Evolutionary conservation across 1,139 yeast species (phyloP).

Genomic region (Saccharomyces pastorianus): DNA sequence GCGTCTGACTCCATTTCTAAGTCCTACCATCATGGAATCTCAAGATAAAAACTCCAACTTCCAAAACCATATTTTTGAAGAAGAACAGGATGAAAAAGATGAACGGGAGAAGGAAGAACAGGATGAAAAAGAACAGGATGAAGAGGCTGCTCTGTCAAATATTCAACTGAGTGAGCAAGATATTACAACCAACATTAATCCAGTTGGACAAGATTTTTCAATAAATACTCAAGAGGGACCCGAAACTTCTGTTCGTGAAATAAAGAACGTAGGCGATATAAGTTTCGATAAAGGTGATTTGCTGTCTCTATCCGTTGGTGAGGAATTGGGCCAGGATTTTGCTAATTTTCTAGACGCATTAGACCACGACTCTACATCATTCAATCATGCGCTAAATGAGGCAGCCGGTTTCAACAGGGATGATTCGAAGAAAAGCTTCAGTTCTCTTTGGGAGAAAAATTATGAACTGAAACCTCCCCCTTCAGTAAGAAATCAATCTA

Average conservation of each 20-base stretch:
- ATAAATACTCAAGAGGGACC: neutral
- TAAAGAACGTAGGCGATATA: neutral
- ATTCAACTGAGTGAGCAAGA: neutral
- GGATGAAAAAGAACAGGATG: neutral
- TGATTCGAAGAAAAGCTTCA: neutral
- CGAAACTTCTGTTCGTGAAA: neutral
- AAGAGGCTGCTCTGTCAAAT: neutral
- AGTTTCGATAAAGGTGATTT: constrained; percentile 3
- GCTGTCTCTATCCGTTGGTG: constrained; percentile 6
- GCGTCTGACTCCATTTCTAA: neutral
- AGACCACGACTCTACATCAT: constrained; percentile 8
- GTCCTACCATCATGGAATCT: neutral
- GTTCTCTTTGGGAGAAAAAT: constrained; percentile 6
- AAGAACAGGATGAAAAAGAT: no score
- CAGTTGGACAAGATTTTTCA: neutral
- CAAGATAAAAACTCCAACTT: neutral
- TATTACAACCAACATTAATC: neutral
- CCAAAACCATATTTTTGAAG: neutral
- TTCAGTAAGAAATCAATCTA: neutral
- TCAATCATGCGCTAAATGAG: constrained; percentile 1
- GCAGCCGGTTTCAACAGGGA: constrained; percentile 3
- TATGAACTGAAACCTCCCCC: constrained; percentile 2
- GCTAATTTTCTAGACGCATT: constrained; percentile 7
- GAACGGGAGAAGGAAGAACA: no score
- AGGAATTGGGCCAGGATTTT: constrained; percentile 9